phyloP scores from a whole-genome alignment of 331 rosid genomes.

The Ulmus americana region DNA sequence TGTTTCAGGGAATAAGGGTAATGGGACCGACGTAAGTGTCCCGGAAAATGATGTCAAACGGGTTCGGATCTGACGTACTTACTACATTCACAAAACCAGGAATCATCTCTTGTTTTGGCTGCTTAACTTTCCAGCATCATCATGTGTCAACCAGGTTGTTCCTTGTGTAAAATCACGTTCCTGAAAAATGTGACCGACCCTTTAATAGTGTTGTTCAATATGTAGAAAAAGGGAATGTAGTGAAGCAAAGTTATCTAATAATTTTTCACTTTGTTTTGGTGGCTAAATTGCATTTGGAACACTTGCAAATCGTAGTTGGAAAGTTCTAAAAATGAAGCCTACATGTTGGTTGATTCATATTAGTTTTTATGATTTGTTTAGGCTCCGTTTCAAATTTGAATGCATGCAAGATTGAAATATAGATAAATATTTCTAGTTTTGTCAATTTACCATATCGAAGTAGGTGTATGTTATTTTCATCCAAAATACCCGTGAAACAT shows the following conservation, averaged over 20 bases:
- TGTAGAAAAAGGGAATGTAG: neutral
- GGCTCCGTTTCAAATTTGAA: no score
- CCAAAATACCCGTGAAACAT: no score
- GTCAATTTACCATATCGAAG: no score
- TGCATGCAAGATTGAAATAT: no score
- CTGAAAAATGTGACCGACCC: neutral
- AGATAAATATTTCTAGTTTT: no score
- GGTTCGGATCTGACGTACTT: constrained; percentile 30
- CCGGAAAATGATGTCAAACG: constrained; percentile 58
- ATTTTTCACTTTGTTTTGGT: neutral
- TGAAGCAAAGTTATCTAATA: neutral
- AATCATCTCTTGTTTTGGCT: constrained; percentile 13
- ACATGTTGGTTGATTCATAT: no score
- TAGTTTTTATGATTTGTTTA: no score
- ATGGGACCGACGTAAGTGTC: constrained; percentile 57
- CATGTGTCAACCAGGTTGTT: constrained; percentile 6
- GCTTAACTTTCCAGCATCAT: constrained; percentile 11
- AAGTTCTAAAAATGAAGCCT: no score
- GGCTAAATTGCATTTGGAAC: constrained; percentile 1
- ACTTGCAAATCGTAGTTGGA: neutral
- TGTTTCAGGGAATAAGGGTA: constrained; percentile 28
- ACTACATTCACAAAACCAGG: constrained; percentile 1
- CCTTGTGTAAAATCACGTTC: constrained; percentile 11
- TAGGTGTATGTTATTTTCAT: no score
- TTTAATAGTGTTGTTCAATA: neutral